Evolutionary conservation across 2,329 filamentous ascomycete species (phyloP), one percentile per base, ranked within the genome.

Genomic region (Celoporthe dispersa): DNA sequence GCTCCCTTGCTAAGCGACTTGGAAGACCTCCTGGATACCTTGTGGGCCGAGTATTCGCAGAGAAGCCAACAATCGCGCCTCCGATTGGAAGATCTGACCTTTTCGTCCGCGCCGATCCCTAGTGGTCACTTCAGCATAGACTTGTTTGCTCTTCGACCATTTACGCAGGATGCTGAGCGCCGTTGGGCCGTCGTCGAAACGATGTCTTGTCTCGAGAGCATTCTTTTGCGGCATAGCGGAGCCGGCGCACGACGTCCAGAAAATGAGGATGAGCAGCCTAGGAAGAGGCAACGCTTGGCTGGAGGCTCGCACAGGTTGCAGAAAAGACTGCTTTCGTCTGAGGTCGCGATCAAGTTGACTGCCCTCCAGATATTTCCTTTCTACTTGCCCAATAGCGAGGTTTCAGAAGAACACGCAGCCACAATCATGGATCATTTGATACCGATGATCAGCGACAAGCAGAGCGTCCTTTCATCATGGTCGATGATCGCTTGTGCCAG

Each of bases 401-500:
- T 87, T 0, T 79, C 83, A 3, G 74, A 80, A 41, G 85, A 90
- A 41, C 86, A 88, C 14, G 80, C 91, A 35, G 79, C 81, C 6
- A 83, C 85, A 0, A 78, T 91, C 4, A 77, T 96, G 2, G 83
- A 85, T 11, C 85, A 87, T 59, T 80, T 97, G 22, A 81, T 85
- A 22, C 79, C 81, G 14, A 84, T 86, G 67, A 87, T 92, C 59
- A 85, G 87, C 12, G 92, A 96, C 76, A 94, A 97, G 75, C 90
- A 91, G 73, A 81, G 82, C 19, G 79, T 80, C 11, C 82, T 91
- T 55, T 87, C 90, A 9, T 93, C 90, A 0, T 99, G 96, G 96
- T 91, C 94, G 25, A 89, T 97, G 83, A 79, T 98, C 66, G 91
- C 90, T n/a, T 88, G 94, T 77, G 85, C 93, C 72, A 93, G 92